phyloP scores from a whole-genome alignment of 1,284 basidiomycete species.

The Pseudozyma flocculosa region DNA sequence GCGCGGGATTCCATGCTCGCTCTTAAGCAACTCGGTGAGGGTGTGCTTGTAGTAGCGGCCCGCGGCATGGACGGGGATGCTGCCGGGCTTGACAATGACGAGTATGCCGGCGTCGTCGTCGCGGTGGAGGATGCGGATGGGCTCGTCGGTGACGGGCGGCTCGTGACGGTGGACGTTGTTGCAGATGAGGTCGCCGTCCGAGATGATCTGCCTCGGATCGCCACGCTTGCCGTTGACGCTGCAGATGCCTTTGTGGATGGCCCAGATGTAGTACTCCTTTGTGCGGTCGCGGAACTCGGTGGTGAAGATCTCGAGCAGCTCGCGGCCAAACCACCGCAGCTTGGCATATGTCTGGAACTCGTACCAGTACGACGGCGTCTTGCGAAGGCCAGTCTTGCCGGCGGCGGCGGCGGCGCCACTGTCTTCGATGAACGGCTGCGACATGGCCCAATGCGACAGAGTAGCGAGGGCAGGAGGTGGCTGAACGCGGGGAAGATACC shows the following conservation, averaged over 20 bases:
- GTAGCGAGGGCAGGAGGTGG: too few species aligned
- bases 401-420: too few species aligned
- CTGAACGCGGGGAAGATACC: too few species aligned
- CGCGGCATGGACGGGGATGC: conserved; percentile 55
- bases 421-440: too few species aligned
- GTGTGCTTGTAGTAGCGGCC: conserved; percentile 51
- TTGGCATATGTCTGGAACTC: conserved; percentile 75
- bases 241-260: conserved; percentile 89
- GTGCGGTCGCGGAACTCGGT: conserved; percentile 59
- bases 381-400: conserved; percentile 21
- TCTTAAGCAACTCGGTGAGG: conserved; percentile 79
- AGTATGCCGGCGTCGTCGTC: conserved; percentile 80
- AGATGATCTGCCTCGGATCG: conserved; percentile 74
- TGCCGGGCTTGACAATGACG: conserved; percentile 67
- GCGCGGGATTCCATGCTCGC: conserved; percentile 79
- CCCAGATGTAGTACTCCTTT: conserved; percentile 59
- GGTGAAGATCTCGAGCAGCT: conserved; percentile 64
- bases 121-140: conserved; percentile 75
- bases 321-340: conserved; percentile 79
- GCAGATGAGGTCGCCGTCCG: conserved; percentile 82
- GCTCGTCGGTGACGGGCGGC: conserved; percentile 85
- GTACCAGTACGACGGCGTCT: conserved; percentile 54
- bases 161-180: conserved; percentile 95
- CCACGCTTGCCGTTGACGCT: conserved; percentile 86
- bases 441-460: too few species aligned